Evolutionary conservation across 1,139 yeast genomes (phyloP).

Genomic region (Geotrichum cucujoidarum): DNA sequence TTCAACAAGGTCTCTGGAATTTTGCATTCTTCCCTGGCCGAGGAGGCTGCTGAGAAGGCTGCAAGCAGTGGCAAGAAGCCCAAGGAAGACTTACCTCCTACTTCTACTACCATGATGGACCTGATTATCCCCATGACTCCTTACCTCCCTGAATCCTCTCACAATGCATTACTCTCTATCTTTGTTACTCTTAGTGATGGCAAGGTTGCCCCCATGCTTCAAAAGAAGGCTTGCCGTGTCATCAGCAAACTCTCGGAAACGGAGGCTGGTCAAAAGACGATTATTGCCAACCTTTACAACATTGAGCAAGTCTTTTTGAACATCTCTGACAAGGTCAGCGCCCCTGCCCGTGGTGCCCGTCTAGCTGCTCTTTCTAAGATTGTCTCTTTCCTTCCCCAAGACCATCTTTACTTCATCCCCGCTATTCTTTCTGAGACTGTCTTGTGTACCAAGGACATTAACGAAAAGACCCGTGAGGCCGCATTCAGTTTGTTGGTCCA

Average conservation of each 20-base stretch:
- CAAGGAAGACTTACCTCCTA: conserved; percentile 42
- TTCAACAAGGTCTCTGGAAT: conserved; percentile 83
- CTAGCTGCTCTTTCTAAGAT: conserved; percentile 60
- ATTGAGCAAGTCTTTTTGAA: conserved; percentile 58
- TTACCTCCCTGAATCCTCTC: conserved; percentile 66
- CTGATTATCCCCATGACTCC: conserved; percentile 81
- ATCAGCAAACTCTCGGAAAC: conserved; percentile 65
- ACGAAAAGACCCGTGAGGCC: conserved; percentile 82
- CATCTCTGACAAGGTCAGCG: conserved; percentile 56
- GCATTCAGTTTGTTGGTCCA: conserved; percentile 71
- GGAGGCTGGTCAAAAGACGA: conserved; percentile 52
- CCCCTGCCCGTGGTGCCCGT: conserved; percentile 78
- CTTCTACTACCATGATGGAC: conserved; percentile 84
- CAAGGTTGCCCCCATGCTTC: conserved; percentile 59
- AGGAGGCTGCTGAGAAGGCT: conserved; percentile 34
- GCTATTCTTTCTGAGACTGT: conserved; percentile 81
- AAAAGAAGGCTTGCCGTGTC: conserved; percentile 86
- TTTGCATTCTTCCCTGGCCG: conserved; percentile 68
- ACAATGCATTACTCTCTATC: conserved; percentile 70
- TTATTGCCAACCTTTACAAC: conserved; percentile 49
- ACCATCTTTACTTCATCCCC: conserved; percentile 72
- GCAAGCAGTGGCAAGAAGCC: conserved; percentile 30
- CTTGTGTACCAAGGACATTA: conserved; percentile 85
- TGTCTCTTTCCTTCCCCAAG: conserved; percentile 54
- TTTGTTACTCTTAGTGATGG: conserved; percentile 63